Conservation (phyloP, 2,329 filamentous ascomycete species). For the Aspergillus transmontanensis region DNA sequence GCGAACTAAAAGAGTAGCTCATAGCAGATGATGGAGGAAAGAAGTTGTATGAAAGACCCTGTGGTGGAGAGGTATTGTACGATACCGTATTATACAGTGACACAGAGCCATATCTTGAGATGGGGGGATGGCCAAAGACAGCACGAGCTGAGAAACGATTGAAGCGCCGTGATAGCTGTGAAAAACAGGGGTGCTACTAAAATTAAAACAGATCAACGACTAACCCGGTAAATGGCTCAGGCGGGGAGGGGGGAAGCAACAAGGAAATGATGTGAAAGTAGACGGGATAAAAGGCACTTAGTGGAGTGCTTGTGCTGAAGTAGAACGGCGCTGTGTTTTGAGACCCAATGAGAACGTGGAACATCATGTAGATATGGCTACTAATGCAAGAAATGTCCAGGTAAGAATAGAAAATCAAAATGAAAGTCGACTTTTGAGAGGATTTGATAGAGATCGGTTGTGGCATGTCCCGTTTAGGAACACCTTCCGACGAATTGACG, state of each 20-base stretch:
- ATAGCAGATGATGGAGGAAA: not conserved
- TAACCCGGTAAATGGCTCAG: not conserved
- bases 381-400: constrained; percentile 2
- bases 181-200: not conserved
- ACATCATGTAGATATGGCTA: not conserved
- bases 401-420: not conserved
- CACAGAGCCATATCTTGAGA: not conserved
- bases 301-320: not conserved
- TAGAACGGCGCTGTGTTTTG: not conserved
- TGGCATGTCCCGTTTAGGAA: not conserved
- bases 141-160: not conserved
- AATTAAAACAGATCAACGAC: not conserved
- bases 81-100: not conserved
- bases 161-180: not conserved
- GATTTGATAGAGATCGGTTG: not conserved
- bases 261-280: not conserved
- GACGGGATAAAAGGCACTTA: not conserved
- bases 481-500: not conserved
- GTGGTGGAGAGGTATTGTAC: not conserved
- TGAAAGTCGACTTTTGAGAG: not conserved
- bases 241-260: not conserved
- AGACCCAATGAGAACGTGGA: not conserved
- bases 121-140: not conserved
- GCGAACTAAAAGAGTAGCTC: not conserved
- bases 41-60: not conserved